Evolutionary conservation across 1,284 basidiomycete genomes (phyloP), one percentile per base, ranked within the genome.

Genomic region (Rhodotorula sp.): DNA sequence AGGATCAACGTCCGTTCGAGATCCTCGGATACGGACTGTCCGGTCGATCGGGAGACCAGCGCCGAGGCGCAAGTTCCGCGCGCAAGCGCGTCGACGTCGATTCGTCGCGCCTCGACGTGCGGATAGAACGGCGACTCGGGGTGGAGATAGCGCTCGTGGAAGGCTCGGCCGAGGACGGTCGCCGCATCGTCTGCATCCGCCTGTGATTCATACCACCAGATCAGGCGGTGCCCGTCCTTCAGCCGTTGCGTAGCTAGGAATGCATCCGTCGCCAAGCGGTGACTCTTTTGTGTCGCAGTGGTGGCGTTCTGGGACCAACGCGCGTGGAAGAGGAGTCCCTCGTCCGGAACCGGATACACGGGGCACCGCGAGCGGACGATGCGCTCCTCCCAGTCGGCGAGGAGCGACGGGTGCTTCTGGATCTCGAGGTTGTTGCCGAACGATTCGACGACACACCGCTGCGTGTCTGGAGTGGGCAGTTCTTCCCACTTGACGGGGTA

Each of bases 241-340:
- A 47, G 34, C 16, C 64, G 47, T 48, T 69, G 68, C 6, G 63
- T 69, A 19, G 68, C 68, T 28, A 69, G 63, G 57, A 58, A 69
- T 0, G 68, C 52, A 38, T 65, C 63, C 14, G 54, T 69, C 21
- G 43, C 26, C 49, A 69, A 28, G 1, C n/a, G 23, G 50, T 61
- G 54, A 18, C n/a, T 55, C 54, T 28, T 26, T 18, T 28, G 52
- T 18, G 15, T 5, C 26, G 28, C 38, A 43, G 38, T 43, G 38
- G 38, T 43, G 38, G 38, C 38, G 38, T 43, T 43, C 38, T 49
- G 60, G 50, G 52, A 21, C 63, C 62, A 65, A 21, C 55, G 55
- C 2, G 60, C 60, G 52, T 67, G 60, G 26, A 28, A 60, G 34
- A 43, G 16, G 34, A 45, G 31, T 26, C 45, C 45, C 18, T 16